phyloP scores from a whole-genome alignment of 2,329 filamentous ascomycete species.

The Ceratocystis cubensis region DNA sequence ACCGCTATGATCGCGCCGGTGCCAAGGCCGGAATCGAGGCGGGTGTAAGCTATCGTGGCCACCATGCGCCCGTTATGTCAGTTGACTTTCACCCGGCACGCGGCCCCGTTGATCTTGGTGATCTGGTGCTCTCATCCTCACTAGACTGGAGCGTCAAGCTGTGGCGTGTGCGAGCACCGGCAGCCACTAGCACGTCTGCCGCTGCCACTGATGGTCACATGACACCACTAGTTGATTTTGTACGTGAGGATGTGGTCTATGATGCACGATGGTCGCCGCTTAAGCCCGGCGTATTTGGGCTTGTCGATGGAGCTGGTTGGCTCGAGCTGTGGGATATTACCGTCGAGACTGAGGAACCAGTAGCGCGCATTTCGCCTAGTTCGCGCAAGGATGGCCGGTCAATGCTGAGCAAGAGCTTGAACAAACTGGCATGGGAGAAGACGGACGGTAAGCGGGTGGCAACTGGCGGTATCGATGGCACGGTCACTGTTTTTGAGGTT shows the following conservation, averaged over 20 bases:
- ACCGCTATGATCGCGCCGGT: conserved; percentile 91
- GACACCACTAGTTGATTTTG: conserved; percentile 72
- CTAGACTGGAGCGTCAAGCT: conserved; percentile 96
- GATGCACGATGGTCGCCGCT: conserved; percentile 91
- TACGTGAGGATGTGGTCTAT: conserved; percentile 91
- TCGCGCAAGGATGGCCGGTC: conserved; percentile 50
- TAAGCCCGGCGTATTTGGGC: conserved; percentile 84
- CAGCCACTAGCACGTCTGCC: conserved; percentile 52
- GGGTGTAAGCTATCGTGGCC: conserved; percentile 75
- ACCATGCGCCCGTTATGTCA: conserved; percentile 89
- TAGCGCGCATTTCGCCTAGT: conserved; percentile 65
- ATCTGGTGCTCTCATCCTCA: conserved; percentile 81
- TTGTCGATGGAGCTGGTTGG: conserved; percentile 84
- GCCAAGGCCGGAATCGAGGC: conserved; percentile 92
- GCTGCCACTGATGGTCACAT: conserved; percentile 39
- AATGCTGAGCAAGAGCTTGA: conserved; percentile 72
- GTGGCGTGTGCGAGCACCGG: conserved; percentile 82
- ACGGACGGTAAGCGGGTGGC: conserved; percentile 77
- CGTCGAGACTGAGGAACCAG: conserved; percentile 81
- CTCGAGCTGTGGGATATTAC: conserved; percentile 94
- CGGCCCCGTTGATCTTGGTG: conserved; percentile 85
- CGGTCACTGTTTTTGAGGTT: conserved; percentile 87
- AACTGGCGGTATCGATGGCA: conserved; percentile 82
- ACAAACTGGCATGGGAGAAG: conserved; percentile 89
- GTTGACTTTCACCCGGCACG: conserved; percentile 89